Evolutionary conservation across 768 basidiomycete species (phyloP).

Genomic region (Leucosporidium creatinivorum): DNA sequence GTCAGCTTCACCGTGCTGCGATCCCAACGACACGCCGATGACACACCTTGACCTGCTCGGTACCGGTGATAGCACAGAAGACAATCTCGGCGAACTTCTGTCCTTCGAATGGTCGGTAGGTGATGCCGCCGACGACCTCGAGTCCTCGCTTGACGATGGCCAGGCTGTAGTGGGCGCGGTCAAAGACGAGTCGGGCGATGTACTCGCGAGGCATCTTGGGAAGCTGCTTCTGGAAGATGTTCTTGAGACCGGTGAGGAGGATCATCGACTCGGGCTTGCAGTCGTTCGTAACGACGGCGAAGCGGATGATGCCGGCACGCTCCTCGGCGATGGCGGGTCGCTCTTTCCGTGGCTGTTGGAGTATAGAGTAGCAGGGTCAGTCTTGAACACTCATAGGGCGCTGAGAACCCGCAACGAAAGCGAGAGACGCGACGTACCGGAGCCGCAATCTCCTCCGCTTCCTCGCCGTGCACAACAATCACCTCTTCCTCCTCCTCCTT

Average conservation of each 20-base stretch:
- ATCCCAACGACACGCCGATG: neutral
- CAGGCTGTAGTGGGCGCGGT: slow-evolving; percentile 80
- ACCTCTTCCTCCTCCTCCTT: slow-evolving; percentile 26
- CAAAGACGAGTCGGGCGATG: slow-evolving; percentile 89
- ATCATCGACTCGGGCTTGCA: slow-evolving; percentile 63
- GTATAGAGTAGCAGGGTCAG: neutral
- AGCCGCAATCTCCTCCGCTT: slow-evolving; percentile 6
- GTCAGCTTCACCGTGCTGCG: neutral
- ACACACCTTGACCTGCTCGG: slow-evolving; percentile 90
- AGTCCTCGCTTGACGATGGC: slow-evolving; percentile 91
- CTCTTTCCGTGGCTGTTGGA: slow-evolving; percentile 43
- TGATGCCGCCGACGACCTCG: slow-evolving; percentile 96
- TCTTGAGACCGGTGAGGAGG: slow-evolving; percentile 89
- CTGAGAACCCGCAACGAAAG: neutral
- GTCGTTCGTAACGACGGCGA: slow-evolving; percentile 79
- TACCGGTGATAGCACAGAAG: slow-evolving; percentile 93
- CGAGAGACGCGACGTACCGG: slow-evolving; percentile 5
- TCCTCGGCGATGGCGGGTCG: slow-evolving; percentile 75
- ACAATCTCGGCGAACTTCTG: slow-evolving; percentile 96
- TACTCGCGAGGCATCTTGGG: slow-evolving; percentile 99
- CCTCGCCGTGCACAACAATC: slow-evolving; percentile 23
- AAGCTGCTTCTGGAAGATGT: slow-evolving; percentile 90
- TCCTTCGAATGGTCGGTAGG: slow-evolving; percentile 90
- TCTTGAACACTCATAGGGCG: neutral
- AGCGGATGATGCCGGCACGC: slow-evolving; percentile 70